A percentile compares a stretch with the other conserved stretches of the same genome.
These are phyloP conservation scores for Mycosarcoma mackinlayi DNA, from an alignment of 1,284 basidiomycete genomes.

Conservation along the genomic window DNA sequence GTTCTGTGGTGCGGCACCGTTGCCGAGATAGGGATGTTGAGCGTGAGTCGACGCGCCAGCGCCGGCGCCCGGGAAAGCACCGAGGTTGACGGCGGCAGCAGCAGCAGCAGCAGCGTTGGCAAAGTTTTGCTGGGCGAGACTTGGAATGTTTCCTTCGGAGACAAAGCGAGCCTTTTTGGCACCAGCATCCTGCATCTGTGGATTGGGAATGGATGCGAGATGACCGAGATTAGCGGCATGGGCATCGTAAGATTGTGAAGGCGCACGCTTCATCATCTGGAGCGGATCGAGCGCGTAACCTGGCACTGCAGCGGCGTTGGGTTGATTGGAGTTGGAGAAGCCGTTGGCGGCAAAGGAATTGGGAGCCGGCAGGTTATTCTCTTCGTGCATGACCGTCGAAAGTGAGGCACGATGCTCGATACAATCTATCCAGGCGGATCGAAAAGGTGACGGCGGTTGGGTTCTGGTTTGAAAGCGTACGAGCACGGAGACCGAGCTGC, in stretches of 20 bases:
- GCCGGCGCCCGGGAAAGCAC: constrained; percentile 10
- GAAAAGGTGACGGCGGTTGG: constrained; percentile 1
- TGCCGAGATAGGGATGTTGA: constrained; percentile 26
- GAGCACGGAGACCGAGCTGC: not conserved
- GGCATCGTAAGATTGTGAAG: constrained; percentile 54
- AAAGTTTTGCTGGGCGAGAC: constrained; percentile 39
- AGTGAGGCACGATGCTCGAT: not conserved
- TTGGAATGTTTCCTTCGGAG: constrained; percentile 57
- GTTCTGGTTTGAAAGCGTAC: not conserved
- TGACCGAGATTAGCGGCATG: constrained; percentile 38
- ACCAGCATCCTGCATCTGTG: constrained; percentile 26
- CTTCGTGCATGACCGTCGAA: constrained; percentile 31
- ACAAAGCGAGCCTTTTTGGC: constrained; percentile 59
- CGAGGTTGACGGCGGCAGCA: constrained; percentile 12
- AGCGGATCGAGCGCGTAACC: constrained; percentile 42
- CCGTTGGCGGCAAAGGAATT: constrained; percentile 34
- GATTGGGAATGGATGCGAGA: constrained; percentile 20
- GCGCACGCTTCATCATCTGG: constrained; percentile 57
- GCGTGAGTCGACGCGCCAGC: constrained; percentile 13
- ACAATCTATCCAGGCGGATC: not conserved
- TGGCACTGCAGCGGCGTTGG: constrained; percentile 22
- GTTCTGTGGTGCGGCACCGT: constrained; percentile 16
- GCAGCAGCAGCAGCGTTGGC: no score
- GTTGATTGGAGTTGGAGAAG: constrained; percentile 11
- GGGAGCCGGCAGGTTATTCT: constrained; percentile 27